Base-by-base conservation (phyloP, 371 early-diverging fungal species). In the Circinella minor region DNA sequence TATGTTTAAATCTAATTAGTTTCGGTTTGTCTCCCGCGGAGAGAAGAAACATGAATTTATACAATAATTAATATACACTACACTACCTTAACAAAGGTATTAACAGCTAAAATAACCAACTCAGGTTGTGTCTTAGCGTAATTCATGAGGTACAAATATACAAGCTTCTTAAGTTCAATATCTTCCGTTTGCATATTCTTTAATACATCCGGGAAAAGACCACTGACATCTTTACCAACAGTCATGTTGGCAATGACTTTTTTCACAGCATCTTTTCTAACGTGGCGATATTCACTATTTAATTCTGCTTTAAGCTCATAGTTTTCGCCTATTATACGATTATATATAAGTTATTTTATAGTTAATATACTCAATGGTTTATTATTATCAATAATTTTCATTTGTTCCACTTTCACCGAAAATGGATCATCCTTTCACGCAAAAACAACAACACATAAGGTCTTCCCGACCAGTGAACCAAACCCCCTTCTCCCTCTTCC, bases 161-260 rank as follows among this genome's bases (percentile, higher is more conserved):
- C 96, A 90, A 98, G 93, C 86, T 98, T 98, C 80, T 98, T 99
- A 68, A 85, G 71, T 74, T 83, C 85, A 67, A 99, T 78, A 80
- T 98, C 98, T 69, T 97, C 98, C 3, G 98, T 99, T 79, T 98
- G 98, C 98, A 99, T 99, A 86, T 96, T 96, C 87, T 97, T 97
- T 38, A 99, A 88, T 10, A 99, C 98, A 73, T 99, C 98, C 46
- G 98, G 98, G 77, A 93, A 94, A 51, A 94, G 77, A 4, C 90
- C 86, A 69, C 92, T 91, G 70, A 94, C 93, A 74, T 94, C 95
- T 77, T 94, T 94, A 72, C 95, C 95, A 17, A 94, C 92, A 0
- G 95, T 94, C 94, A 94, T 94, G 71, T 89, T 89, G 72, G 95
- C 96, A 80, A 98, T 97, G 67, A 99, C 98, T 75, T 95, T 93